Conservation (phyloP, 192 early-diverging fungal genomes). For the Backusella sp. region DNA sequence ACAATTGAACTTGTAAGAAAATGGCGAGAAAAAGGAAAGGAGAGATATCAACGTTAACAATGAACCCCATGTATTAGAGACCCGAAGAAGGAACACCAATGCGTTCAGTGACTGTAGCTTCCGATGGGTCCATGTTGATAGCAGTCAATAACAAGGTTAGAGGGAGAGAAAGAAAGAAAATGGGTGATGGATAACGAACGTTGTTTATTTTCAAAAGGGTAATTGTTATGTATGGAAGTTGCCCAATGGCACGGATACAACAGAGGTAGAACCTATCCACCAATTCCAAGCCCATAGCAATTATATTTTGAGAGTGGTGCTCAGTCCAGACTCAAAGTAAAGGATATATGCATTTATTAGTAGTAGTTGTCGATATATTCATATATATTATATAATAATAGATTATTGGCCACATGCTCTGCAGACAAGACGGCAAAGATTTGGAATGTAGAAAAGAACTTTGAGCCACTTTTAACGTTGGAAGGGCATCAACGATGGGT, state of each 20-base stretch:
- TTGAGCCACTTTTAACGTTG: conserved; percentile 72
- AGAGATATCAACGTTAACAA: no score
- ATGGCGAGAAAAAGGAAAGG: neutral
- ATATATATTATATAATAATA: conserved; percentile 14
- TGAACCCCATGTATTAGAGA: conserved; percentile 25
- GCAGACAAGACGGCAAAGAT: conserved; percentile 88
- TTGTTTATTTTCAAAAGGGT: conserved; percentile 29
- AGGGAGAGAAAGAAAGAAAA: neutral
- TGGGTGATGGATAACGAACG: neutral
- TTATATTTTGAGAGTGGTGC: conserved; percentile 79
- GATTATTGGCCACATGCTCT: conserved; percentile 79
- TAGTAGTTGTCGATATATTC: neutral
- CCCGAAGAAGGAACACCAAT: conserved; percentile 80
- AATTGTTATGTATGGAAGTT: conserved; percentile 69
- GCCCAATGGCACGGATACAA: conserved; percentile 56
- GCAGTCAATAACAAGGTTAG: conserved; percentile 85
- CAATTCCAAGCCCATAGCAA: conserved; percentile 77
- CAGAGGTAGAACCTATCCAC: conserved; percentile 65
- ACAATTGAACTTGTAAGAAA: conserved; percentile 57
- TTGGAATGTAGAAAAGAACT: conserved; percentile 65
- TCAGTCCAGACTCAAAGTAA: conserved; percentile 82
- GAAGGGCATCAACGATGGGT: conserved; percentile 87
- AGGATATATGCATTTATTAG: conserved; percentile 3
- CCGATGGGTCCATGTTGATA: conserved; percentile 77
- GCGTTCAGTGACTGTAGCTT: conserved; percentile 78